Percentiles rank a stretch among this genome's conserved stretches.
Conservation (phyloP, 768 basidiomycete genomes). For the Amylocystis lapponica region DNA sequence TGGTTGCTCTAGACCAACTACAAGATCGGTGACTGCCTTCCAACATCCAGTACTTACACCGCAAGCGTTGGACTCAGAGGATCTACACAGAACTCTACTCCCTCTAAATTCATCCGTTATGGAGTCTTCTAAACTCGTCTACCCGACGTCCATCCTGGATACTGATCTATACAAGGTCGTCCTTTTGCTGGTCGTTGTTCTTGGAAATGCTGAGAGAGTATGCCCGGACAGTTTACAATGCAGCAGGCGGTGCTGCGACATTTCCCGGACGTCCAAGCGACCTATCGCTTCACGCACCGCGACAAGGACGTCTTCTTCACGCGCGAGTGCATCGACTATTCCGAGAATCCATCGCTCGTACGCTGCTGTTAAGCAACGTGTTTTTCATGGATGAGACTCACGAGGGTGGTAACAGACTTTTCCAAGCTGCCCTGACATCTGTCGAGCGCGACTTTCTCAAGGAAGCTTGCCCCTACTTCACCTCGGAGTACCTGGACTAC, state of each 20-base stretch:
- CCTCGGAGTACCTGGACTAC: slow-evolving; percentile 67
- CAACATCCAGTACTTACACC: too few species aligned
- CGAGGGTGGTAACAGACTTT: too few species aligned
- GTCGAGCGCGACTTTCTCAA: slow-evolving; percentile 66
- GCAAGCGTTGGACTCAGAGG: too few species aligned
- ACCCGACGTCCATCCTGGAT: slow-evolving; percentile 66
- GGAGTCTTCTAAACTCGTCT: slow-evolving; percentile 4
- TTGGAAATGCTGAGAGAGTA: too few species aligned
- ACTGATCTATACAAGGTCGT: slow-evolving; percentile 91
- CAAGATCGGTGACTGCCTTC: too few species aligned
- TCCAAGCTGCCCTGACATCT: slow-evolving; percentile 49
- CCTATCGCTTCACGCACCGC: slow-evolving; percentile 81
- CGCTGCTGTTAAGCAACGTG: too few species aligned
- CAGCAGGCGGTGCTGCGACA: slow-evolving; percentile 83
- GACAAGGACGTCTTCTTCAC: slow-evolving; percentile 61
- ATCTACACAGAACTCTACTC: too few species aligned
- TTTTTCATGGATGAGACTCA: too few species aligned
- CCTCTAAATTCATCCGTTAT: background rate
- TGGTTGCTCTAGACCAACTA: too few species aligned
- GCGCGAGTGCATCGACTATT: slow-evolving; percentile 58
- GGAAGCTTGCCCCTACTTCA: slow-evolving; percentile 69
- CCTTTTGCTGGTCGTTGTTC: too few species aligned
- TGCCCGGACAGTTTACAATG: slow-evolving; percentile 74
- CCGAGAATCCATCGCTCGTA: slow-evolving; percentile 49
- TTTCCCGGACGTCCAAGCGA: slow-evolving; percentile 66